Evolutionary conservation across 176 grass and related monocot genomes (phyloP).

Genomic region (Typha latifolia): DNA sequence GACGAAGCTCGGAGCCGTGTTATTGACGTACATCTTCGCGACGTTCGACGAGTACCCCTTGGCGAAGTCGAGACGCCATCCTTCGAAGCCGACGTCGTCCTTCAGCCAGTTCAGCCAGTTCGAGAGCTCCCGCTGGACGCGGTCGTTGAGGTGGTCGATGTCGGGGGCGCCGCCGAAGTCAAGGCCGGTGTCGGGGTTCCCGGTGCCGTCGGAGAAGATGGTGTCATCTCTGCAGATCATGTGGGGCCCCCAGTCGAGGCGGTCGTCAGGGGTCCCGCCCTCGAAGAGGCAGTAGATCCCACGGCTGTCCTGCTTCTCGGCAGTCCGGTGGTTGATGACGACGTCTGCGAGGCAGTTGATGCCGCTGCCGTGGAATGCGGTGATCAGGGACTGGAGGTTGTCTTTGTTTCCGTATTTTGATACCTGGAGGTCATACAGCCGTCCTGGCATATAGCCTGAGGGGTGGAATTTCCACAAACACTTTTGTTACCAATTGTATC

Average conservation of each 20-base stretch:
- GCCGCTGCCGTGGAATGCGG: slow-evolving; percentile 38
- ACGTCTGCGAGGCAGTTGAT: slow-evolving; percentile 73
- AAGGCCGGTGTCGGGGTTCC: slow-evolving; percentile 53
- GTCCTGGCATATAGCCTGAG: slow-evolving; percentile 60
- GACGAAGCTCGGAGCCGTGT: slow-evolving; percentile 37
- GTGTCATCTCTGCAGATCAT: slow-evolving; percentile 75
- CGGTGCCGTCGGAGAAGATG: slow-evolving; percentile 49
- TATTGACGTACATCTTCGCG: slow-evolving; percentile 62
- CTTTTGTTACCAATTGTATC: background rate
- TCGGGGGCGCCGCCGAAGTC: slow-evolving; percentile 52
- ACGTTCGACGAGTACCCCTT: slow-evolving; percentile 53
- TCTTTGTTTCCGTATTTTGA: slow-evolving; percentile 63
- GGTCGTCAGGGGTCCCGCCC: slow-evolving; percentile 45
- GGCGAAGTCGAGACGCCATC: slow-evolving; percentile 67
- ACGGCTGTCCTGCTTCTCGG: slow-evolving; percentile 37
- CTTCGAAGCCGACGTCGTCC: slow-evolving; percentile 74
- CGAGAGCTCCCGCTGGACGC: slow-evolving; percentile 52
- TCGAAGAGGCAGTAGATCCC: slow-evolving; percentile 76
- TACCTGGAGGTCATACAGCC: slow-evolving; percentile 52
- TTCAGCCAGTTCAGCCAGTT: slow-evolving; percentile 85
- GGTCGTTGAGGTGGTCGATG: slow-evolving; percentile 70
- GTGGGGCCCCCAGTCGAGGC: slow-evolving; percentile 71
- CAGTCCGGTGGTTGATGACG: slow-evolving; percentile 87
- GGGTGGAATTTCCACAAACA: background rate
- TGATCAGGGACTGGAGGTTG: slow-evolving; percentile 58